Conservation (phyloP, 306 rosid genomes). For the Amphicarpaea edgeworthii region DNA sequence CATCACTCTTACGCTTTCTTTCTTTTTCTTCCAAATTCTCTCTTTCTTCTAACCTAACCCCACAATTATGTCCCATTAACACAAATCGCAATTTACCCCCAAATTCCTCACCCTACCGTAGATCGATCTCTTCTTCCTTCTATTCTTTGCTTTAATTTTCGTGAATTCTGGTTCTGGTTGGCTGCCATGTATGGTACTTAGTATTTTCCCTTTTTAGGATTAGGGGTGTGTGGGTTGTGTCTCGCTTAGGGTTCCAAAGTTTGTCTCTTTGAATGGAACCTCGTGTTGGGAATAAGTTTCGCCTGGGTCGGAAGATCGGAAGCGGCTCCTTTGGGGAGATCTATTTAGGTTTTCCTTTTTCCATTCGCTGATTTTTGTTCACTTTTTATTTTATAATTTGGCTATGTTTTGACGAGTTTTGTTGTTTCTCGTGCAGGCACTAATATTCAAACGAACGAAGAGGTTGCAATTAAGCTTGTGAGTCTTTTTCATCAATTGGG, state of each 20-base stretch:
- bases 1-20: conserved; percentile 33
- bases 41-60: conserved; percentile 49
- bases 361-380: background rate
- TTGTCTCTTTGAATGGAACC: conserved; percentile 73
- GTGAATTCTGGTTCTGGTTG: conserved; percentile 20
- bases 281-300: conserved; percentile 93
- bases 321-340: conserved; percentile 98
- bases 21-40: conserved; percentile 16
- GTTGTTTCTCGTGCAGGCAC: conserved; percentile 66
- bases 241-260: conserved; percentile 56
- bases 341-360: conserved; percentile 68
- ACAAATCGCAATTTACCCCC: background rate
- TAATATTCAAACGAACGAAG: conserved; percentile 92
- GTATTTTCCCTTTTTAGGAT: conserved; percentile 20
- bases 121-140: conserved; percentile 45
- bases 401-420: conserved; percentile 32
- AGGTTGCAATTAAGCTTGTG: conserved; percentile 97
- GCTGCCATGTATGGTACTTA: conserved; percentile 20
- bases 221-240: conserved; percentile 36
- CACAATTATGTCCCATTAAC: conserved; percentile 27
- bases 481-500: conserved; percentile 51
- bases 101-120: conserved; percentile 44
- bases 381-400: conserved; percentile 38
- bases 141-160: background rate
- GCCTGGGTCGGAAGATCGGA: conserved; percentile 93